A percentile compares a stretch with the other conserved stretches of the same genome.
These are phyloP conservation scores for Colletotrichum tanaceti DNA, from an alignment of 2,329 filamentous ascomycete genomes.

Conservation along the genomic window DNA sequence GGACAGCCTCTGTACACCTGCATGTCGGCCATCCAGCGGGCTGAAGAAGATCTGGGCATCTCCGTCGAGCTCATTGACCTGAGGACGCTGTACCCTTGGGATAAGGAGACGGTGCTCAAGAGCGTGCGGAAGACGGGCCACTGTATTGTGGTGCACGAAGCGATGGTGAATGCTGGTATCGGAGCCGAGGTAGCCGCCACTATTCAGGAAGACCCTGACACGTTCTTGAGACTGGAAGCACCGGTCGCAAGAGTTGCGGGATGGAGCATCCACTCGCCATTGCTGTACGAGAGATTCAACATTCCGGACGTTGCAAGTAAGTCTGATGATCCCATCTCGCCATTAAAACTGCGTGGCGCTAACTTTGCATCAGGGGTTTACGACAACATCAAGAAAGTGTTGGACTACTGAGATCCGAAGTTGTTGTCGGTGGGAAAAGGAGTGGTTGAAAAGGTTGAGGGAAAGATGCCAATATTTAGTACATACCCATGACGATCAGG, in stretches of 20 bases:
- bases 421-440: neutral
- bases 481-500: conserved; percentile 29
- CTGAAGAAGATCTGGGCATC: conserved; percentile 80
- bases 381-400: conserved; percentile 74
- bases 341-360: conserved; percentile 40
- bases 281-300: conserved; percentile 84
- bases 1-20: conserved; percentile 91
- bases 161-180: conserved; percentile 89
- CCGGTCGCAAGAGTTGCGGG: conserved; percentile 87
- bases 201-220: conserved; percentile 80
- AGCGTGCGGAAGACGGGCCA: conserved; percentile 90
- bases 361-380: conserved; percentile 69
- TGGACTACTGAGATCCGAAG: conserved; percentile 66
- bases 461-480: conserved; percentile 2
- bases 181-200: conserved; percentile 90
- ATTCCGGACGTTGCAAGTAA: conserved; percentile 88
- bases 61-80: conserved; percentile 88
- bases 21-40: conserved; percentile 78
- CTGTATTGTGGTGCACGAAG: conserved; percentile 90
- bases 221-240: conserved; percentile 85
- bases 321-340: conserved; percentile 52
- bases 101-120: conserved; percentile 80
- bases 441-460: neutral
- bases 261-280: conserved; percentile 86
- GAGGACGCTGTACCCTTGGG: conserved; percentile 91